A percentile compares a stretch with the other conserved stretches of the same genome.
Evolutionary conservation across 2,329 filamentous ascomycete species (phyloP).

Genomic region (Macroventuria anomochaeta): DNA sequence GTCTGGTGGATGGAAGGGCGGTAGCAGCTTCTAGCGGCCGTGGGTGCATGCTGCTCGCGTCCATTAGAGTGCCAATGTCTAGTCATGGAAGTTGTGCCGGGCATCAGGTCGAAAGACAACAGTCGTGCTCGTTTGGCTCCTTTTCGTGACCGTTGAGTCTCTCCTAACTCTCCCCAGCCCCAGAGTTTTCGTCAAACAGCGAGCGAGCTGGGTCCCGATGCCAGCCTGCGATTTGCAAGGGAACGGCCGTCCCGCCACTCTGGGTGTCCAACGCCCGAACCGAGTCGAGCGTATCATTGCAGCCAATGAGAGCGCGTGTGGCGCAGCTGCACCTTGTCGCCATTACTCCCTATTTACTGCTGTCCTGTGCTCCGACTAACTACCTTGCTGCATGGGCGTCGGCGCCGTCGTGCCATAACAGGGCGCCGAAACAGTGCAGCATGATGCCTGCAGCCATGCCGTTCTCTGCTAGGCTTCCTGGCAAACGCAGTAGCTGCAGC

Average conservation of each 20-base stretch:
- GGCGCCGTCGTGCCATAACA: conserved; percentile 22
- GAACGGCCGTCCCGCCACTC: conserved; percentile 29
- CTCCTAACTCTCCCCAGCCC: conserved; percentile 19
- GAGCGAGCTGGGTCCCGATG: conserved; percentile 11
- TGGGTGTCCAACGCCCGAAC: conserved; percentile 15
- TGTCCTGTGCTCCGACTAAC: conserved; percentile 20
- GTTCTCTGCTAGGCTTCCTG: conserved; percentile 24
- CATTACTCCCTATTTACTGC: conserved; percentile 31
- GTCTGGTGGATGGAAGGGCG: conserved; percentile 17
- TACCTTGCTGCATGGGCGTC: conserved; percentile 24
- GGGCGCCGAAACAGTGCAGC: conserved; percentile 29
- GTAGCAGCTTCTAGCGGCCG: conserved; percentile 30
- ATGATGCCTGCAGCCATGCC: conserved; percentile 26
- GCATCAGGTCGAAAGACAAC: background rate
- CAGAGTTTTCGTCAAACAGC: background rate
- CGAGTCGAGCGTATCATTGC: conserved; percentile 24
- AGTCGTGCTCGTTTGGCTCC: background rate
- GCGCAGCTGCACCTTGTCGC: conserved; percentile 18
- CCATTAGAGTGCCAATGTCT: conserved; percentile 4
- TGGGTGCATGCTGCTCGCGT: conserved; percentile 17
- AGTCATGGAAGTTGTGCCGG: conserved; percentile 13
- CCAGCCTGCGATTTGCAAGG: conserved; percentile 24
- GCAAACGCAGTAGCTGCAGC: conserved; percentile 28
- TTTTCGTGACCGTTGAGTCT: background rate
- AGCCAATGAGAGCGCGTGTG: conserved; percentile 24